A percentile compares a stretch with the other conserved stretches of the same genome.
Conservation (phyloP, 768 basidiomycete species). For the Termitomyces sp. region DNA sequence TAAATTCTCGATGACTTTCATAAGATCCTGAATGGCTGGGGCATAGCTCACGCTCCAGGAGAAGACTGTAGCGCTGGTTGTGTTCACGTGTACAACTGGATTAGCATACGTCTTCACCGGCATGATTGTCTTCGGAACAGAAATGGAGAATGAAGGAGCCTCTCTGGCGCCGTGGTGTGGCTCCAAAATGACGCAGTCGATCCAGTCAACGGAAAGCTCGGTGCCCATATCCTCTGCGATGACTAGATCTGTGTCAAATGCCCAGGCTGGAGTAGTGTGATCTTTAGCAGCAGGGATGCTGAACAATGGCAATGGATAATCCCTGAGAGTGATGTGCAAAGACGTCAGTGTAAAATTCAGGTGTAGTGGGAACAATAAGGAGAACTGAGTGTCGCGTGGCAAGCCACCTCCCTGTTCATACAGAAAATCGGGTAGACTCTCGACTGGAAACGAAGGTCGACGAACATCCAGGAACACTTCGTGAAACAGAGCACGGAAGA, state of each 20-base stretch:
- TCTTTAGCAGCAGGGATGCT: conserved; percentile 56
- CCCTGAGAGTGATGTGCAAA: conserved; percentile 67
- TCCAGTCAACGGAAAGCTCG: conserved; percentile 65
- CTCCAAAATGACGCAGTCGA: conserved; percentile 66
- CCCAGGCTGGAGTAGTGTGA: conserved; percentile 43
- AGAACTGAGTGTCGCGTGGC: conserved; percentile 68
- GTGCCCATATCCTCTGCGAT: conserved; percentile 86
- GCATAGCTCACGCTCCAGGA: conserved; percentile 90
- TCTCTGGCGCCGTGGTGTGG: conserved; percentile 49
- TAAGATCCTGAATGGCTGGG: conserved; percentile 83
- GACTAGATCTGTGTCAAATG: conserved; percentile 76
- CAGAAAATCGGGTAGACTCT: conserved; percentile 61
- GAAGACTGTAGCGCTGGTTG: conserved; percentile 65
- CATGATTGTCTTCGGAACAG: conserved; percentile 90
- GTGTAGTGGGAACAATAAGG: conserved; percentile 81
- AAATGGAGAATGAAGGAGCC: conserved; percentile 52
- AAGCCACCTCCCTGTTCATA: conserved; percentile 65
- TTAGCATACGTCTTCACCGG: conserved; percentile 90
- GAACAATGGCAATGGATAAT: conserved; percentile 88
- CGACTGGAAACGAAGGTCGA: conserved; percentile 57
- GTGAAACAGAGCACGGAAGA: conserved; percentile 65
- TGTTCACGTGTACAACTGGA: conserved; percentile 67
- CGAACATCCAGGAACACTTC: conserved; percentile 56
- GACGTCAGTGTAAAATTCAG: conserved; percentile 64
- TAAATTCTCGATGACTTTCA: conserved; percentile 79